Percentiles rank a stretch among this genome's conserved stretches.
Evolutionary conservation across 225 moss, liverwort and hornwort species (phyloP).

Genomic region (Bryum argenteum): DNA sequence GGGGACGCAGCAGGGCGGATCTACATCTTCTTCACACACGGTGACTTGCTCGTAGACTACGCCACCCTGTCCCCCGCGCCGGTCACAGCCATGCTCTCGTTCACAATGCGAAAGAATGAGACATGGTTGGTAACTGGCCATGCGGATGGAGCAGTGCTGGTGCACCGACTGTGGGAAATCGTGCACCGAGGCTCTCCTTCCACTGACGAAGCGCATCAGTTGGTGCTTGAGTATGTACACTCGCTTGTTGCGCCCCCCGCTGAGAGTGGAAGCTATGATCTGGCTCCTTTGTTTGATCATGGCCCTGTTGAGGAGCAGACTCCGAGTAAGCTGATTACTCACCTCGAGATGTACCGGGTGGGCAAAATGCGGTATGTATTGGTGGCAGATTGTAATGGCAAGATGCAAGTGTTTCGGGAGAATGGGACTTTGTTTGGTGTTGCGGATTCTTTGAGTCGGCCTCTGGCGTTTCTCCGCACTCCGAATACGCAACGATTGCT

Average conservation of each 20-base stretch:
- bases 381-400: conserved; percentile 72
- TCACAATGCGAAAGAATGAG: conserved; percentile 73
- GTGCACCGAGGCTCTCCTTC: conserved; percentile 51
- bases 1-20: conserved; percentile 79
- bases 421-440: conserved; percentile 75
- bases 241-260: conserved; percentile 58
- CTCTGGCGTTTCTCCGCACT: conserved; percentile 83
- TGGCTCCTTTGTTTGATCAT: conserved; percentile 44
- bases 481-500: conserved; percentile 79
- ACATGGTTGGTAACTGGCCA: conserved; percentile 86
- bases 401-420: conserved; percentile 81
- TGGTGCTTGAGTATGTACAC: conserved; percentile 64
- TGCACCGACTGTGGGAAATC: conserved; percentile 78
- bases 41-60: conserved; percentile 77
- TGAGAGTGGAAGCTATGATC: conserved; percentile 20
- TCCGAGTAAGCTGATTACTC: conserved; percentile 49
- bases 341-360: conserved; percentile 81
- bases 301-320: conserved; percentile 27
- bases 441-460: conserved; percentile 71
- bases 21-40: conserved; percentile 77
- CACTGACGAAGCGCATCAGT: conserved; percentile 56
- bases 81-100: conserved; percentile 88
- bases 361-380: conserved; percentile 87
- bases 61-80: conserved; percentile 72
- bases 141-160: conserved; percentile 82